Evolutionary conservation across 768 basidiomycete species (phyloP).

Genomic region (Hygrocybe punicea): DNA sequence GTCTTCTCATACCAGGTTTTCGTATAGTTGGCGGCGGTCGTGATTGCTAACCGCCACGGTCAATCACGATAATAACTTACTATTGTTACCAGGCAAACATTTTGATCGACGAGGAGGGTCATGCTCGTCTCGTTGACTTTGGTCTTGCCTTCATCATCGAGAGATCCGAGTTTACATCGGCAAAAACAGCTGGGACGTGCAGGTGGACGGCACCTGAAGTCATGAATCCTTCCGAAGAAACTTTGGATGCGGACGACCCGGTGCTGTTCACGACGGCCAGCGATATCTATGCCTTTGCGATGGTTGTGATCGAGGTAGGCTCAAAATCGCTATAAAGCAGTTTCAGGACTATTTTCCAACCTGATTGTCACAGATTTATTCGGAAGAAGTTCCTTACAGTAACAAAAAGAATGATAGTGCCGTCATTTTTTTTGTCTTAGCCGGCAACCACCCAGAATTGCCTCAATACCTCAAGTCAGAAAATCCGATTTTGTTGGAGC

Average conservation of each 20-base stretch:
- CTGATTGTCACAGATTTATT: slow-evolving; percentile 15
- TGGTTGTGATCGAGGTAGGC: slow-evolving; percentile 29
- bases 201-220: slow-evolving; percentile 36
- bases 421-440: slow-evolving; percentile 22
- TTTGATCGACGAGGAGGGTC: slow-evolving; percentile 20
- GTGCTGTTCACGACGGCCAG: slow-evolving; percentile 13
- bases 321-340: neutral
- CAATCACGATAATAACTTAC: neutral
- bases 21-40: neutral
- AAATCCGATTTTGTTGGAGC: slow-evolving; percentile 2
- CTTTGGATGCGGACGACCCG: neutral
- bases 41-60: neutral
- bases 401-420: slow-evolving; percentile 21
- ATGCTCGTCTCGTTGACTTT: slow-evolving; percentile 28
- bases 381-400: slow-evolving; percentile 16
- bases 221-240: slow-evolving; percentile 19
- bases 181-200: slow-evolving; percentile 21
- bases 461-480: slow-evolving; percentile 9
- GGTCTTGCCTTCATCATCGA: slow-evolving; percentile 25
- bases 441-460: slow-evolving; percentile 16
- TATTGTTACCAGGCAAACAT: slow-evolving; percentile 24
- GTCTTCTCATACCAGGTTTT: slow-evolving; percentile 1
- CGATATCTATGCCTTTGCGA: slow-evolving; percentile 29
- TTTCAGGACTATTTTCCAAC: neutral
- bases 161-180: slow-evolving; percentile 20